Percentiles rank a stretch among this genome's conserved stretches.
phyloP scores from a whole-genome alignment of 1,139 yeast genomes.

The Protomyces inouyei region DNA sequence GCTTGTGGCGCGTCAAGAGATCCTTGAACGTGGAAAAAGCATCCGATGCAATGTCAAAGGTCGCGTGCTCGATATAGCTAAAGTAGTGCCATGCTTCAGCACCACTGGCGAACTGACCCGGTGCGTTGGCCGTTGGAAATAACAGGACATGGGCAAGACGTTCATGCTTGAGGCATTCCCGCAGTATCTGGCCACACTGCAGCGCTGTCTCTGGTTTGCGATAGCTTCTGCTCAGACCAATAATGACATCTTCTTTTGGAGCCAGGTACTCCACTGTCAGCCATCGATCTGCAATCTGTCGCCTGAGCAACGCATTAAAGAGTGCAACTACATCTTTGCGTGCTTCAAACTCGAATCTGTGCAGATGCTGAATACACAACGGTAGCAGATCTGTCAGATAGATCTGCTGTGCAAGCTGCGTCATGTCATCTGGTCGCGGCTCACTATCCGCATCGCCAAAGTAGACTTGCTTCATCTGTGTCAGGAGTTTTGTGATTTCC shows the following conservation, averaged over 20 bases:
- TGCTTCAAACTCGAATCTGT: slow-evolving; percentile 75
- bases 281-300: slow-evolving; percentile 68
- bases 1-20: slow-evolving; percentile 63
- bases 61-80: slow-evolving; percentile 65
- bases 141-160: slow-evolving; percentile 58
- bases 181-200: slow-evolving; percentile 68
- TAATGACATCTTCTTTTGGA: slow-evolving; percentile 60
- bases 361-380: slow-evolving; percentile 54
- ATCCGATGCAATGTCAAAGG: slow-evolving; percentile 87
- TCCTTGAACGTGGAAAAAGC: slow-evolving; percentile 58
- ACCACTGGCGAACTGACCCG: background rate
- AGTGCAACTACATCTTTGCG: slow-evolving; percentile 74
- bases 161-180: slow-evolving; percentile 84
- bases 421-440: slow-evolving; percentile 53
- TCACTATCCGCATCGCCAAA: slow-evolving; percentile 61
- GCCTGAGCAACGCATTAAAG: slow-evolving; percentile 70
- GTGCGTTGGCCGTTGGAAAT: slow-evolving; percentile 31
- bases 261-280: slow-evolving; percentile 85
- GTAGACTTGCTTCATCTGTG: slow-evolving; percentile 62
- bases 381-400: slow-evolving; percentile 67
- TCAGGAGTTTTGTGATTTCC: slow-evolving; percentile 64
- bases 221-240: slow-evolving; percentile 49
- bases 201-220: slow-evolving; percentile 69
- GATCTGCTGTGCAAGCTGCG: slow-evolving; percentile 63
- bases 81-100: slow-evolving; percentile 70